Conservation (phyloP, 2,329 filamentous ascomycete species). For the Colletotrichum brevisporum region DNA sequence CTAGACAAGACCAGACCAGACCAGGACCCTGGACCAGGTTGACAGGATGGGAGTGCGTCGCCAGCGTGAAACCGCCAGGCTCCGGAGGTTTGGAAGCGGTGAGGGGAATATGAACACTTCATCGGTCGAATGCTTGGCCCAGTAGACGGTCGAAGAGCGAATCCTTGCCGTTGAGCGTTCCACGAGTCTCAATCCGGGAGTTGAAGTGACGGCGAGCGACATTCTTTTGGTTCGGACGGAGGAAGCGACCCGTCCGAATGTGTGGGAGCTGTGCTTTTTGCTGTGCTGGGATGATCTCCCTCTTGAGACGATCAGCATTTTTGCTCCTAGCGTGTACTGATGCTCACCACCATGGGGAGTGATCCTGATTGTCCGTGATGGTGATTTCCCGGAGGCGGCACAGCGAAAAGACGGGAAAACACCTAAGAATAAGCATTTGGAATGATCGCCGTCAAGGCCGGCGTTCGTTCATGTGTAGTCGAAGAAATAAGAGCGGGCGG, state of each 20-base stretch:
- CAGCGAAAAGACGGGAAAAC: neutral
- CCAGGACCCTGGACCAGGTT: conserved; percentile 24
- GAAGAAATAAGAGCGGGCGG: conserved; percentile 16
- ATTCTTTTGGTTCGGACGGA: conserved; percentile 33
- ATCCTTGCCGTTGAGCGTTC: conserved; percentile 16
- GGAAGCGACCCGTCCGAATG: conserved; percentile 20
- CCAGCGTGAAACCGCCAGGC: conserved; percentile 38
- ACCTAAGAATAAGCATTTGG: conserved; percentile 31
- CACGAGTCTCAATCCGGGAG: conserved; percentile 29
- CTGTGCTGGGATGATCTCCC: conserved; percentile 7
- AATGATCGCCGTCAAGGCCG: conserved; percentile 22
- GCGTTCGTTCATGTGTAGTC: neutral
- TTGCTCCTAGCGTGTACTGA: neutral
- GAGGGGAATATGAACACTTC: conserved; percentile 39
- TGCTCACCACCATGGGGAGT: conserved; percentile 2
- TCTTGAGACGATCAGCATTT: conserved; percentile 11
- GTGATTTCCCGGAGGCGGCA: conserved; percentile 8
- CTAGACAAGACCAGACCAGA: neutral
- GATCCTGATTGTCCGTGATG: conserved; percentile 9
- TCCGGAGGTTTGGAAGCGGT: conserved; percentile 27
- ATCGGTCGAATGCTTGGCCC: conserved; percentile 30
- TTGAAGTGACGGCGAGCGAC: conserved; percentile 15
- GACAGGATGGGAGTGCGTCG: conserved; percentile 36
- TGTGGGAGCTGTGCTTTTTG: neutral
- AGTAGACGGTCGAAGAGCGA: conserved; percentile 1